These are phyloP conservation scores for Coniferiporia sulphurascens DNA, from an alignment of 1,284 basidiomycete species.

Conservation along the genomic window DNA sequence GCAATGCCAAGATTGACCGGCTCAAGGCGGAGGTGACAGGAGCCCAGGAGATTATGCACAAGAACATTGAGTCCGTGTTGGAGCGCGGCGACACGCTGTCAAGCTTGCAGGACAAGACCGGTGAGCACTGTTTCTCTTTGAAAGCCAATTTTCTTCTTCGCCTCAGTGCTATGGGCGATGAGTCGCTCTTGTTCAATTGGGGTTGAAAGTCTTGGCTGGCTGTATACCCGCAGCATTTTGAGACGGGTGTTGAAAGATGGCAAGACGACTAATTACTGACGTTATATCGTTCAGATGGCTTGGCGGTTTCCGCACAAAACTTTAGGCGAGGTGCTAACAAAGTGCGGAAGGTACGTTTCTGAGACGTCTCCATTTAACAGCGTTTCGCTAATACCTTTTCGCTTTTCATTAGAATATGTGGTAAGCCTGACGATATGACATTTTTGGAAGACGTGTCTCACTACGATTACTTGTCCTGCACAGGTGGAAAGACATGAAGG, in stretches of 20 bases:
- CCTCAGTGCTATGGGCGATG: too few relatives aligned
- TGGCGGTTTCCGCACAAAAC: conserved; percentile 98
- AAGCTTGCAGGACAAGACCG: conserved; percentile 15
- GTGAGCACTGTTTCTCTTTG: conserved; percentile 5
- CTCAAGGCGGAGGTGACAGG: conserved; percentile 9
- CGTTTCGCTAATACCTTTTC: neutral
- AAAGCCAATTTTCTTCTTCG: neutral
- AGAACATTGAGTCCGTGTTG: conserved; percentile 15
- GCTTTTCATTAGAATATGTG: conserved; percentile 65
- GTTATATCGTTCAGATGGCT: conserved; percentile 54
- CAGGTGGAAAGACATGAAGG: conserved; percentile 99
- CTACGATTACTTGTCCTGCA: conserved; percentile 1
- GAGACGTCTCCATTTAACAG: neutral
- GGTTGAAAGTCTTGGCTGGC: neutral
- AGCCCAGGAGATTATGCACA: conserved; percentile 13
- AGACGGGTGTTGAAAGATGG: neutral
- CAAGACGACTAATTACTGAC: neutral
- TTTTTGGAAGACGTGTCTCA: neutral
- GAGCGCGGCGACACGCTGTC: conserved; percentile 13
- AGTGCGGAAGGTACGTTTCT: conserved; percentile 86
- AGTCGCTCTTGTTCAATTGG: neutral
- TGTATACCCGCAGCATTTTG: neutral
- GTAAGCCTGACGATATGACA: conserved; percentile 41
- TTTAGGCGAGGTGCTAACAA: conserved; percentile 97
- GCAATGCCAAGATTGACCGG: conserved; percentile 12